Evolutionary conservation across 1,284 basidiomycete species (phyloP), one percentile per base, ranked within the genome.

Genomic region (Cryptococcus maquisensis): DNA sequence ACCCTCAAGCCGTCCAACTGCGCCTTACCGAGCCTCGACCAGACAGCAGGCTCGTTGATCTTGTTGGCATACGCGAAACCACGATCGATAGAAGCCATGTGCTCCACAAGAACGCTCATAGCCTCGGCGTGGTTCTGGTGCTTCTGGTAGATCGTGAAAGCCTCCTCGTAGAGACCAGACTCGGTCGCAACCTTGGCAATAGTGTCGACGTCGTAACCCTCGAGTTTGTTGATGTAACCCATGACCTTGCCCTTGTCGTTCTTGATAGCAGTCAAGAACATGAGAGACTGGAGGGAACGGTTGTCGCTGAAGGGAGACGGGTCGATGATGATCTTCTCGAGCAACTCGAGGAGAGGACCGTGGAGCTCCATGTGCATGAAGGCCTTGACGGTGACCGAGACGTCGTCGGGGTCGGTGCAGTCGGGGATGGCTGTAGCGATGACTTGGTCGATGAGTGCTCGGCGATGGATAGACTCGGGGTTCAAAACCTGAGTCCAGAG

Each of bases 241-340:
- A 98, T 93, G 39, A 98, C 96, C 79, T 97, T 97, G 75, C 93
- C 94, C 81, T 96, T 97, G 80, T 98, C 96, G 20, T 95, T 91
- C 60, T 94, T 88, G 68, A 99, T 90, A 38, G 96, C 93, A 4
- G 96, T 98, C 57, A 99, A 82, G 71, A 99, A 82, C 60, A 99
- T 79, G 59, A 99, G 81, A 76, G 96, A 96, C 80, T 97, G 93
- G 36, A 98, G 81, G 72, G 91, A 95, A 69, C 85, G 85, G 80
- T 98, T 98, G 78, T 98, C 95, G 71, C 87, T 92, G 84, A 99
- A 98, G 7, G 96, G 88, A 36, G 95, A 97, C 1, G 88, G 87
- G 75, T 98, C 93, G 54, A 99, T 85, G 72, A 98, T 89, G 72
- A 99, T 97, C 82, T 98, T 98, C 81, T 99, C 96, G 61, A 99